phyloP scores from a whole-genome alignment of 768 basidiomycete genomes.

The Podaxis sp. region DNA sequence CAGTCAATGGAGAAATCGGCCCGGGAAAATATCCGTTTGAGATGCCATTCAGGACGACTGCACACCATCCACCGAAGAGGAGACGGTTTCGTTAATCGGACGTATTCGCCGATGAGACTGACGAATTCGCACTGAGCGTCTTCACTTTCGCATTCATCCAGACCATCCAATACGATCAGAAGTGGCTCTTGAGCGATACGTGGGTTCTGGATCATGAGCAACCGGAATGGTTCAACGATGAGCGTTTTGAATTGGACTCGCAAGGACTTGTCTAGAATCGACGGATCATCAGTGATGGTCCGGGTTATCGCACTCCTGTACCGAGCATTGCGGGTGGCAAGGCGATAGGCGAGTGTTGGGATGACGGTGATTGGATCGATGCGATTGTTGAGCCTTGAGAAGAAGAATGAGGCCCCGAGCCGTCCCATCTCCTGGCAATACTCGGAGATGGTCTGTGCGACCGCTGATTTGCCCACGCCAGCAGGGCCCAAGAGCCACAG shows the following conservation, averaged over 20 bases:
- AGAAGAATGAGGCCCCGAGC: conserved; percentile 8
- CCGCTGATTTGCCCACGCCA: conserved; percentile 6
- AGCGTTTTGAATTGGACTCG: background rate
- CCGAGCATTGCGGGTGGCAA: background rate
- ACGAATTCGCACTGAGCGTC: background rate
- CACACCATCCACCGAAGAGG: background rate
- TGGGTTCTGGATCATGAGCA: background rate
- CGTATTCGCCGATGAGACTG: background rate
- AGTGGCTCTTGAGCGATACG: background rate
- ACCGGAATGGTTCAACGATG: background rate
- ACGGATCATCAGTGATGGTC: background rate
- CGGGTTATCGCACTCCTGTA: background rate
- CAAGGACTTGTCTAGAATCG: background rate
- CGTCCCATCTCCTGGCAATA: background rate
- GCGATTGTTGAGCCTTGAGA: background rate
- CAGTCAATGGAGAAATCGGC: background rate
- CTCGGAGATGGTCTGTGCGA: background rate
- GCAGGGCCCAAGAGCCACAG: conserved; percentile 9
- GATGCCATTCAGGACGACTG: background rate
- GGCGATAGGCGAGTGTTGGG: background rate
- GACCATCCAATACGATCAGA: background rate
- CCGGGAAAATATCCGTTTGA: background rate
- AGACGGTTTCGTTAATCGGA: background rate
- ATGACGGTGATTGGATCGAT: background rate
- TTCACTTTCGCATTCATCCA: background rate